A percentile compares a stretch with the other conserved stretches of the same genome.
Evolutionary conservation across 164 flowering plant species (phyloP).

Genomic region (Magnolia kwangsiensis): DNA sequence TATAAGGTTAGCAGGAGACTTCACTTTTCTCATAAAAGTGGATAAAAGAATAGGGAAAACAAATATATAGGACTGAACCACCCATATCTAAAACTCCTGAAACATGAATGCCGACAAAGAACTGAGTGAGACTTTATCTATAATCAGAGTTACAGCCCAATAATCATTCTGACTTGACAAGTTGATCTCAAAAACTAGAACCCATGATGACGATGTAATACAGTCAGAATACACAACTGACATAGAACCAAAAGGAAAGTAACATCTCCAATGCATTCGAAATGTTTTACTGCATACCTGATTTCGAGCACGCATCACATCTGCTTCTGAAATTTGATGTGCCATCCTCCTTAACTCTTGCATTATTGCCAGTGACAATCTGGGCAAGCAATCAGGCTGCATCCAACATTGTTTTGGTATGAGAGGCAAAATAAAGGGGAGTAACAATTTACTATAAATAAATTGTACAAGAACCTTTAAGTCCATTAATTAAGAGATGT

Average conservation of each 20-base stretch:
- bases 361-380: slow-evolving; percentile 18
- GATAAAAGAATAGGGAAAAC: too few relatives aligned
- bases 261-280: not conserved
- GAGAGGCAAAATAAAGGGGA: slow-evolving; percentile 4
- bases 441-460: not conserved
- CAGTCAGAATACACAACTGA: not conserved
- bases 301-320: slow-evolving; percentile 22
- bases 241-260: not conserved
- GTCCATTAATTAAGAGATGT: not conserved
- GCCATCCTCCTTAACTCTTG: slow-evolving; percentile 17
- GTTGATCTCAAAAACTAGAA: not conserved
- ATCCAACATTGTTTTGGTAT: not conserved
- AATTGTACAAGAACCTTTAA: not conserved
- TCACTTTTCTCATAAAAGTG: too few relatives aligned
- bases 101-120: not conserved
- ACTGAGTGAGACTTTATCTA: not conserved
- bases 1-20: too few relatives aligned
- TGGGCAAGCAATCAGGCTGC: slow-evolving; percentile 20
- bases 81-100: too few relatives aligned
- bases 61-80: too few relatives aligned
- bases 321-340: slow-evolving; percentile 15
- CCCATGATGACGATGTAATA: not conserved
- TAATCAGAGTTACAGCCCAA: too few relatives aligned
- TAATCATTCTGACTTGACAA: too few relatives aligned
- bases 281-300: slow-evolving; percentile 8